These are phyloP conservation scores for Begonia loranthoides DNA, from an alignment of 306 rosid species.

Conservation along the genomic window DNA sequence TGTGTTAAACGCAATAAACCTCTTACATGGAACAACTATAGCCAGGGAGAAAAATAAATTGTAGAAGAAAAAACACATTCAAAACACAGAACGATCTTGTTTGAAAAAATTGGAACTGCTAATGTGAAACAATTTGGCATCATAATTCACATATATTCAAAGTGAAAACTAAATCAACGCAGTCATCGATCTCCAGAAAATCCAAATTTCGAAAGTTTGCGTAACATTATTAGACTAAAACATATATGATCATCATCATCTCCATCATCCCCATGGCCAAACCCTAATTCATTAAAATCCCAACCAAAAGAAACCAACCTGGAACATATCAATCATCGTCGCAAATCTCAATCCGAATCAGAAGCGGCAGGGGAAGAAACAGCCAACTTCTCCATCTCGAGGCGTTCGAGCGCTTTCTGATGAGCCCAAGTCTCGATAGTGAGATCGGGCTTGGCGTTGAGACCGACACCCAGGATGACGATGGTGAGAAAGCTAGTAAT, in stretches of 20 bases:
- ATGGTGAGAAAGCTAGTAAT: conserved; percentile 90
- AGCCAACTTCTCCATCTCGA: conserved; percentile 41
- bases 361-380: conserved; percentile 21
- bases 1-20: no score
- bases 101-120: no score
- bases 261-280: conserved; percentile 11
- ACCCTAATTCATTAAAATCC: conserved; percentile 3
- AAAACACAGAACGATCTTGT: no score
- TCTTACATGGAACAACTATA: no score
- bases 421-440: conserved; percentile 99
- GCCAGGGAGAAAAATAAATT: no score
- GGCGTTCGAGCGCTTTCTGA: conserved; percentile 92
- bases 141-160: conserved; percentile 1
- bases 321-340: conserved; percentile 12
- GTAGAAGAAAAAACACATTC: no score
- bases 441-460: conserved; percentile 96
- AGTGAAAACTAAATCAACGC: background rate
- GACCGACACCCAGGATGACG: conserved; percentile 97
- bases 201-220: background rate
- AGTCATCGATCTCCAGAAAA: conserved; percentile 2
- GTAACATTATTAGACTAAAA: conserved; percentile 11
- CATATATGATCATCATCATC: conserved; percentile 1
- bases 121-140: background rate
- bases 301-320: conserved; percentile 11
- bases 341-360: conserved; percentile 28